Percentiles rank a stretch among this genome's conserved stretches.
phyloP scores from a whole-genome alignment of 2,329 filamentous ascomycete genomes.

The Rachicladosporium sp. region DNA sequence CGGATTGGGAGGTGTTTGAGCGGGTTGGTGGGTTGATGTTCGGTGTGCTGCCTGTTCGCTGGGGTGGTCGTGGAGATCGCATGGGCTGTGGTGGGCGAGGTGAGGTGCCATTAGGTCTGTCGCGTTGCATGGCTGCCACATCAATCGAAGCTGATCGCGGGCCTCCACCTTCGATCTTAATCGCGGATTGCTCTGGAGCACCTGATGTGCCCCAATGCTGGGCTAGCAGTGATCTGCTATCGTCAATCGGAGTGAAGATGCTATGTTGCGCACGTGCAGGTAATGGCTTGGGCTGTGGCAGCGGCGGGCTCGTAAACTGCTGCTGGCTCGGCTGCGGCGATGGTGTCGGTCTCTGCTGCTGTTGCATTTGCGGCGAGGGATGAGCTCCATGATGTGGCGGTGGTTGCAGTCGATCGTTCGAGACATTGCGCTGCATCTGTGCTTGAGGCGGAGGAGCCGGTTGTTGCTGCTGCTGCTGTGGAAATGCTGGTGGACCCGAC shows the following conservation, averaged over 20 bases:
- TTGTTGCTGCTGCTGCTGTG: slow-evolving; percentile 40
- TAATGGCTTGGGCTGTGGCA: slow-evolving; percentile 52
- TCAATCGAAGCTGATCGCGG: slow-evolving; percentile 54
- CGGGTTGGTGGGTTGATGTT: slow-evolving; percentile 64
- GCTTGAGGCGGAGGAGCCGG: slow-evolving; percentile 25
- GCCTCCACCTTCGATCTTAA: slow-evolving; percentile 29
- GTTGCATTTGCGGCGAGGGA: slow-evolving; percentile 23
- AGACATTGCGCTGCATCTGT: slow-evolving; percentile 19
- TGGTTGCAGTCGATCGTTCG: slow-evolving; percentile 7
- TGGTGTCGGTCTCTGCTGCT: slow-evolving; percentile 25
- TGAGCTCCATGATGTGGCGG: slow-evolving; percentile 21
- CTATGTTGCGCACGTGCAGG: slow-evolving; percentile 56
- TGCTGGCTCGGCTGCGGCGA: slow-evolving; percentile 41
- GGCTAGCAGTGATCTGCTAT: slow-evolving; percentile 75
- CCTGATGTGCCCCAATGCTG: slow-evolving; percentile 57
- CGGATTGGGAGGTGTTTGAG: slow-evolving; percentile 58
- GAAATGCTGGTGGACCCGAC: slow-evolving; percentile 60
- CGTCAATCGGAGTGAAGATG: slow-evolving; percentile 96
- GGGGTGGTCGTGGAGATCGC: slow-evolving; percentile 26
- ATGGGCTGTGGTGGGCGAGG: slow-evolving; percentile 35
- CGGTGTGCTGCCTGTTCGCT: slow-evolving; percentile 44
- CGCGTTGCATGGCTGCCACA: slow-evolving; percentile 43
- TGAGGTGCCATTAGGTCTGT: slow-evolving; percentile 33
- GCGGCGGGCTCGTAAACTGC: slow-evolving; percentile 40
- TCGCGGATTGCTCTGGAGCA: slow-evolving; percentile 32